Evolutionary conservation across 2,329 filamentous ascomycete genomes (phyloP).

Genomic region (Fusarium nematophilum): DNA sequence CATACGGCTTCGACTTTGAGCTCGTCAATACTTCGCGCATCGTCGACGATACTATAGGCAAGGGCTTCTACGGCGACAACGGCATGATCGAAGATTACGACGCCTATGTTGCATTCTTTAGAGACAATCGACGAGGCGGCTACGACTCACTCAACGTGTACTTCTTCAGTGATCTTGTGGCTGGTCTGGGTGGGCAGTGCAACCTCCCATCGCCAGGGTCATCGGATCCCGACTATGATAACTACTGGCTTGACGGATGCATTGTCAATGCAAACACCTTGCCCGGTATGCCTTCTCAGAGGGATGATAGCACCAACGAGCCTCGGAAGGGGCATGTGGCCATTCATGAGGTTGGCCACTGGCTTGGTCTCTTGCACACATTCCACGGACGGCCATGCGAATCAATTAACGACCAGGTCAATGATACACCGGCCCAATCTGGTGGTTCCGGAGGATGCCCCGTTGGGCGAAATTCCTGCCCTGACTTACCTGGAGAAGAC

Average conservation of each 20-base stretch:
- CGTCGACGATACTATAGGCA: conserved; percentile 3
- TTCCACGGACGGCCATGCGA: conserved; percentile 14
- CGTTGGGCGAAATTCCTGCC: conserved; percentile 11
- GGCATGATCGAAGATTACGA: conserved; percentile 11
- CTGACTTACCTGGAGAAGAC: conserved; percentile 9
- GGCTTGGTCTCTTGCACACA: conserved; percentile 14
- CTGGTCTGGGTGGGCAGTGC: conserved; percentile 10
- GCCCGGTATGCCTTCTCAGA: conserved; percentile 12
- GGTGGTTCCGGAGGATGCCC: conserved; percentile 7
- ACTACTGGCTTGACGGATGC: conserved; percentile 13
- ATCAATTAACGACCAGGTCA: conserved; percentile 14
- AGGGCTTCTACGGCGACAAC: background rate
- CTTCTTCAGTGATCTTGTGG: conserved; percentile 13
- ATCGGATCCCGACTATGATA: conserved; percentile 8
- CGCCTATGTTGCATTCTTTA: conserved; percentile 14
- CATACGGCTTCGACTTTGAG: conserved; percentile 1
- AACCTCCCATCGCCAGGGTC: conserved; percentile 8
- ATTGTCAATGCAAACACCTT: conserved; percentile 18
- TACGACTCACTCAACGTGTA: conserved; percentile 16
- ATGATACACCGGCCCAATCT: conserved; percentile 13
- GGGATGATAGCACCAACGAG: conserved; percentile 7
- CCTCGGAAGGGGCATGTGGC: conserved; percentile 14
- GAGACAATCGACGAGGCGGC: conserved; percentile 4
- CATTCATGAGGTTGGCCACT: conserved; percentile 14
- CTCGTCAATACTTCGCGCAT: conserved; percentile 2